A percentile compares a stretch with the other conserved stretches of the same genome.
phyloP scores from a whole-genome alignment of 2,329 filamentous ascomycete species.

The Fusarium goolgardi region DNA sequence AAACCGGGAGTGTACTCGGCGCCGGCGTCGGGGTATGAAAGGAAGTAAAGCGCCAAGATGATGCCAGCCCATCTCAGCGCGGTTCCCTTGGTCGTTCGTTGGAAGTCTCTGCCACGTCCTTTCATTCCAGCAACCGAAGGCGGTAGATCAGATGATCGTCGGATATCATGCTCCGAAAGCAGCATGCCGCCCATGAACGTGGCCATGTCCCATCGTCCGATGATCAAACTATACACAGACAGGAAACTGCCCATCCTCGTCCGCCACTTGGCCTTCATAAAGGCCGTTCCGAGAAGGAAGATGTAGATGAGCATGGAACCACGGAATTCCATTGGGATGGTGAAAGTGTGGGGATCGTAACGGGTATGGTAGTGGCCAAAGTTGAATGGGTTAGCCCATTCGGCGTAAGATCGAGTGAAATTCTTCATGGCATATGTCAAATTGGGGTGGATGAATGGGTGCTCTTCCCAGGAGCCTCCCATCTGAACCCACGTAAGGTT shows the following conservation, averaged over 20 bases:
- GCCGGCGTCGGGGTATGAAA: slow-evolving; percentile 55
- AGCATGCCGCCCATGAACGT: slow-evolving; percentile 54
- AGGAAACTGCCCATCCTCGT: slow-evolving; percentile 47
- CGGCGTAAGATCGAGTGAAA: slow-evolving; percentile 53
- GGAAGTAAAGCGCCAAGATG: slow-evolving; percentile 52
- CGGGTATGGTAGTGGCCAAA: slow-evolving; percentile 55
- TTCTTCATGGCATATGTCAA: slow-evolving; percentile 54
- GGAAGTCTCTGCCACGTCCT: slow-evolving; percentile 12
- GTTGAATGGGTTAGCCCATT: slow-evolving; percentile 58
- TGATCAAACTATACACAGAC: slow-evolving; percentile 50
- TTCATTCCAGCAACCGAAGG: slow-evolving; percentile 30
- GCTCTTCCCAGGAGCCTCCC: slow-evolving; percentile 57
- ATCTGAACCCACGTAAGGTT: slow-evolving; percentile 52
- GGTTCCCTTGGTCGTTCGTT: slow-evolving; percentile 24
- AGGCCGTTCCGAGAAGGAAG: slow-evolving; percentile 54
- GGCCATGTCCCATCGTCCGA: slow-evolving; percentile 57
- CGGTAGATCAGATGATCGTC: slow-evolving; percentile 35
- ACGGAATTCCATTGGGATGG: slow-evolving; percentile 57
- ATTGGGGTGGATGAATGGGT: slow-evolving; percentile 55
- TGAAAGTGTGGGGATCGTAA: slow-evolving; percentile 57
- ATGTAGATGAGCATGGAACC: slow-evolving; percentile 57
- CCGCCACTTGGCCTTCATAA: slow-evolving; percentile 52
- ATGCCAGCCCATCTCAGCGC: slow-evolving; percentile 47
- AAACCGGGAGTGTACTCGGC: slow-evolving; percentile 56
- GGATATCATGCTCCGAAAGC: slow-evolving; percentile 54